Base-by-base conservation (phyloP, 352 stramenopile species). In the Globisporangium cylindrosporum region DNA sequence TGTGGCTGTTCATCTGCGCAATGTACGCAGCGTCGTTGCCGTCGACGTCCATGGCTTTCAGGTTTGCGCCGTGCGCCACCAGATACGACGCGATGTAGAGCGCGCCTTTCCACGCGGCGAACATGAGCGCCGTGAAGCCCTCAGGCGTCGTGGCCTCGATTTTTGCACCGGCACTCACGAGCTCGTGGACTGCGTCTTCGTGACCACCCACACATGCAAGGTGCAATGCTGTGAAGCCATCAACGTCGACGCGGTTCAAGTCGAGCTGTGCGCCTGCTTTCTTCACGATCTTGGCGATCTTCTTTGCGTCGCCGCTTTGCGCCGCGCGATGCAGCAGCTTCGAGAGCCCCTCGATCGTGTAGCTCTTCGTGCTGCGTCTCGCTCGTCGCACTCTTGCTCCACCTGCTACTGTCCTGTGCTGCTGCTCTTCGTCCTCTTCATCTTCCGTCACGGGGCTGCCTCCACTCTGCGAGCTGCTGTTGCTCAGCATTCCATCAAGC, bases 151-250 rank as follows among this genome's bases (percentile, higher is more conserved):
- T 49, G 8, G 72, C 54, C 68, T 84, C 76, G 59, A 85, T 67
- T 49, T 81, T 70, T 1, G 79, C 79, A 34, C 81, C 81, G 4
- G 71, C 73, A 1, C 53, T 66, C 18, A 87, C 71, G 48, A 90
- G 63, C 55, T 80, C 72, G 24, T 78, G 60, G 10, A 84, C 80
- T 1, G 78, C 78, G 49, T 74, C 76, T 32, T 78, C 69, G 64
- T 90, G 74, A 20, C 74, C 81, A 24, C 81, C 76, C 43, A 88
- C 76, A 29, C 78, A 87, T 4, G 81, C 81, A 25, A 90, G 67
- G 55, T 90, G 81, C 24, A 90, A 68, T 55, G 81, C 78, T n/a
- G 81, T 88, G 57, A 90, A 86, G 22, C 81, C 81, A 32, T 90
- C 79, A 57, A 81, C 71, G 46, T 87, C 79, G 46, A 77, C 67